Evolutionary conservation across 164 flowering plant species (phyloP).

Genomic region (Santalum album): DNA sequence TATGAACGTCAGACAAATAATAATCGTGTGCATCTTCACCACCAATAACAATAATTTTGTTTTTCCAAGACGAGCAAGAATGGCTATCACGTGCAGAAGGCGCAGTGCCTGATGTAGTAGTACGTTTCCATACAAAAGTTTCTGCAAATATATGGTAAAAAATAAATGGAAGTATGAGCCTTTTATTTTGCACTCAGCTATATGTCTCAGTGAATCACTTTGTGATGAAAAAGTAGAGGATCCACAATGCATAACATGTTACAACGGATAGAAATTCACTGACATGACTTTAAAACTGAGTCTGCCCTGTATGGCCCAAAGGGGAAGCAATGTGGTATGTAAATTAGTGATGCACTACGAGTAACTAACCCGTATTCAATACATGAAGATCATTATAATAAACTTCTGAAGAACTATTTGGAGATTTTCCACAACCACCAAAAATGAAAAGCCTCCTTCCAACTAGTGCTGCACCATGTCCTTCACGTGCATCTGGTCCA

Average conservation of each 20-base stretch:
- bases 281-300: no score
- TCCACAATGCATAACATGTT: constrained; percentile 1
- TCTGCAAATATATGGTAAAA: constrained; percentile 40
- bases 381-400: constrained; percentile 83
- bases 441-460: constrained; percentile 80
- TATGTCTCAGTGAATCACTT: neutral
- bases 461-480: constrained; percentile 82
- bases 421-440: constrained; percentile 93
- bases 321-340: neutral
- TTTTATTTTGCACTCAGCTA: neutral
- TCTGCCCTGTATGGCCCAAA: neutral
- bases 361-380: constrained; percentile 62
- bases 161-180: neutral
- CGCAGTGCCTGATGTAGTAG: constrained; percentile 61
- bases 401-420: constrained; percentile 40
- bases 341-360: neutral
- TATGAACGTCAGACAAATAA: constrained; percentile 83
- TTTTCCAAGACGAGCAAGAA: constrained; percentile 87
- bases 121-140: constrained; percentile 71
- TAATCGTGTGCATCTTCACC: constrained; percentile 88
- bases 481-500: constrained; percentile 89
- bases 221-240: neutral
- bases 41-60: constrained; percentile 74
- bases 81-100: constrained; percentile 95
- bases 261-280: neutral